Base-by-base conservation (phyloP, 306 rosid species). In the Cicer bijugum region DNA sequence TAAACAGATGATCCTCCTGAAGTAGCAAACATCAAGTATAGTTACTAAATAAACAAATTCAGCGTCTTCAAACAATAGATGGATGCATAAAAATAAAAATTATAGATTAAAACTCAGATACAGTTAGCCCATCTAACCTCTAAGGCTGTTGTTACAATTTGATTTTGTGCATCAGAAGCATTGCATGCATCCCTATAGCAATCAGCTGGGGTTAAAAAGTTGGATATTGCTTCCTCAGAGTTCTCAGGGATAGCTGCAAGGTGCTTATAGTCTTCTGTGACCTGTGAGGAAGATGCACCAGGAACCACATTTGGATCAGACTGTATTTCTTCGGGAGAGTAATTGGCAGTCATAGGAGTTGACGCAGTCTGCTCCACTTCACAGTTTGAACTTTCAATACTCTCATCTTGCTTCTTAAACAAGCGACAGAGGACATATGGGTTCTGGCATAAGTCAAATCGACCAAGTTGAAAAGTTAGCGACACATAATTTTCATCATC, bases 371-470 rank as follows among this genome's bases (percentile, higher is more conserved):
- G 87, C 43, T 82, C 96, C 50, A 56, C 65, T 69, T 86, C 96
- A n/a, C 82, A 42, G 35, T 87, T 86, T 55, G 81, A 83, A 81
- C 8, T 74, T 66, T 85, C 92, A 9, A 91, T 60, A 77, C 79
- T 93, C 80, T 84, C 97, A 44, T 91, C 97, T 1, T 88, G 86
- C 69, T 91, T 94, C 85, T 84, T 94, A 82, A 94, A 94, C 45
- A 94, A 82, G 3, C 98, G 97, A 59, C 96, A 89, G 20, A 94
- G 78, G 63, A 94, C 97, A 76, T 85, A 94, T 5, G 97, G 80
- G 77, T 71, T 91, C 98, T 94, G 95, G 43, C 77, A 33, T 28
- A 60, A 63, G 67, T 69, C 72, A 79, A 75, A 79, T 66, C 43
- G 66, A 76, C 71, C 75, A 72, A 68, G 51, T 9, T 44, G 67